Evolutionary conservation across 2,329 filamentous ascomycete genomes (phyloP), one percentile per base, ranked within the genome.

Genomic region (Didymella glomerata): DNA sequence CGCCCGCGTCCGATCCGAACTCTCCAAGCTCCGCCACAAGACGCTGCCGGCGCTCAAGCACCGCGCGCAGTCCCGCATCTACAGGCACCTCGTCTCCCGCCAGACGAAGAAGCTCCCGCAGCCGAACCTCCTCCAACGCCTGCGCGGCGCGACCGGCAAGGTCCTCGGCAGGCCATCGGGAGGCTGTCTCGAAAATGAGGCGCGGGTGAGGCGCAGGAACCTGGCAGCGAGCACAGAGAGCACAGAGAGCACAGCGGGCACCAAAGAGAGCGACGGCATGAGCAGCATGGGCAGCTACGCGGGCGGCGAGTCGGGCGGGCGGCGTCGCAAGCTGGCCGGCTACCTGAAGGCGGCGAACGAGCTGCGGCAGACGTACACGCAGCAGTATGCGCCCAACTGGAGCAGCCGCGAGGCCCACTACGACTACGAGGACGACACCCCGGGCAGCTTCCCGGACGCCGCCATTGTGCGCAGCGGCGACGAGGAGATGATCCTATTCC

Each of bases 401-500:
- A 76, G 80, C 73, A 60, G 76, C 72, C 77, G 78, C 27, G 79
- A 80, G 32, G 79, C 82, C 13, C 66, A 67, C 44, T 79, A 80
- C 45, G 80, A 70, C 70, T 78, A 76, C 59, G 74, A 75, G 24
- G 76, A 77, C 40, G 75, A 80, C 25, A 90, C 91, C 28, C 89
- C 92, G 0, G 90, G 90, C 0, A 87, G 89, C 1, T 97, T 96
- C 71, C 92, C 93, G 0, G 90, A 97, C 67, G 90, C 92, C 18
- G 86, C 90, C n/a, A 90, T 97, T 60, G 86, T 90, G 16, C 85
- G 88, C 11, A 88, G 88, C 61, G 93, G 92, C 13, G 86, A 92
- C 60, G 93, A 97, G 75, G 92, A 98, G 79, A 92, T 99, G 88
- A 87, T 99, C 10, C 76, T 99, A 24, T 99, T 99, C 68, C 95